A percentile compares a stretch with the other conserved stretches of the same genome.
These are phyloP conservation scores for Rhododendron kiyosumense DNA, from an alignment of 148 eudicot genomes.

Conservation along the genomic window DNA sequence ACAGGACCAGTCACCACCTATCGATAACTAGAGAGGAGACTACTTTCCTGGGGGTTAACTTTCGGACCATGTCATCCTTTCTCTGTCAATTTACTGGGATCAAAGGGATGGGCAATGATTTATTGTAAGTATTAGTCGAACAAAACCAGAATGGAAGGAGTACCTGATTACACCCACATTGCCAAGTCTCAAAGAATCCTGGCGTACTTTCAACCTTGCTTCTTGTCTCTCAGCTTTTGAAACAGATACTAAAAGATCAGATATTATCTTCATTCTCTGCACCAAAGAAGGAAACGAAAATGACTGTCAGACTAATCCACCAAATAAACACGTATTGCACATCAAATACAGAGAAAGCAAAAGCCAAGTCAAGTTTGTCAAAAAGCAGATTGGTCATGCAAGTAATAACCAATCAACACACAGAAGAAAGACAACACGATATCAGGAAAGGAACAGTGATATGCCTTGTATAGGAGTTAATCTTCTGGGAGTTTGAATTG, in stretches of 20 bases:
- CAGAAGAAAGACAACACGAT: neutral
- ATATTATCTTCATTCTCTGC: constrained; percentile 88
- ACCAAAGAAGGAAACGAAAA: constrained; percentile 13
- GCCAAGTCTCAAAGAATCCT: constrained; percentile 92
- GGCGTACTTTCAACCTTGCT: constrained; percentile 92
- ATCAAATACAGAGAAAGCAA: neutral
- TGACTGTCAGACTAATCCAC: neutral
- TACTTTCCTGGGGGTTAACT: neutral
- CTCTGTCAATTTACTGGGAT: neutral
- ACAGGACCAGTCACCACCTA: neutral
- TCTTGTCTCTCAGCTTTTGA: constrained; percentile 99
- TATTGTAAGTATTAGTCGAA: neutral
- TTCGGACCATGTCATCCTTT: neutral
- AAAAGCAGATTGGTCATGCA: neutral
- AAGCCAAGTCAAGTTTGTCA: neutral
- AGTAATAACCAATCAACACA: neutral
- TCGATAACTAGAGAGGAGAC: neutral
- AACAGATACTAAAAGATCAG: constrained; percentile 88
- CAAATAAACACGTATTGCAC: neutral
- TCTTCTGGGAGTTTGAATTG: neutral
- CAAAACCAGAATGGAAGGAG: neutral
- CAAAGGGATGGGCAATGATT: neutral
- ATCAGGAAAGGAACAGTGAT: neutral
- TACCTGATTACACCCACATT: constrained; percentile 95
- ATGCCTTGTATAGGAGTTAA: neutral